phyloP scores from a whole-genome alignment of 2,329 filamentous ascomycete genomes.

The Arthrobotrys entomopaga region DNA sequence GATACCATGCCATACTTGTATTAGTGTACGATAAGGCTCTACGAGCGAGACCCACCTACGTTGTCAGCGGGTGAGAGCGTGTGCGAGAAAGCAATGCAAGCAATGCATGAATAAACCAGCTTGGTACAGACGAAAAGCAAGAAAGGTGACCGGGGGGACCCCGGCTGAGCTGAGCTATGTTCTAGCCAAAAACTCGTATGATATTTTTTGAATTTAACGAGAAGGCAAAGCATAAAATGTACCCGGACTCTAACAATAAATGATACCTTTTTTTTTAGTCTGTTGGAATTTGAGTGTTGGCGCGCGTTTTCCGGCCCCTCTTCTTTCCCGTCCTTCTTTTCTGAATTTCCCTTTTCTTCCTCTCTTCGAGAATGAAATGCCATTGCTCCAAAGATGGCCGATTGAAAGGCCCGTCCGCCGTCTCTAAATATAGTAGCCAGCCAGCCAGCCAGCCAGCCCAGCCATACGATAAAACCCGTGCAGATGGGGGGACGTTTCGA shows the following conservation, averaged over 20 bases:
- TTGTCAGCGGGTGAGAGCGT: not conserved
- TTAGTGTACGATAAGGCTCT: slow-evolving; percentile 39
- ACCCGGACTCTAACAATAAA: no score
- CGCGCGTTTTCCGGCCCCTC: not conserved
- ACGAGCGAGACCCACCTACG: slow-evolving; percentile 3
- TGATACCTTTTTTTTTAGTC: not conserved
- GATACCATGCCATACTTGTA: slow-evolving; percentile 7
- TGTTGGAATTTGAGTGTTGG: slow-evolving; percentile 17
- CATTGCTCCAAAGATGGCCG: no score
- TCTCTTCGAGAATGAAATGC: not conserved
- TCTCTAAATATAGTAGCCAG: not conserved
- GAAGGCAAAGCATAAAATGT: no score
- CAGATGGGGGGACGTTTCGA: no score
- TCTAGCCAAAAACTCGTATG: no score
- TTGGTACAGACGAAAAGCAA: not conserved
- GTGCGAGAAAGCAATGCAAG: not conserved
- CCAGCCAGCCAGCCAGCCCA: not conserved
- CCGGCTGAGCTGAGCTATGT: no score
- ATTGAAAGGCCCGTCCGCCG: not conserved
- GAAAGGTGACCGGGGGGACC: not conserved
- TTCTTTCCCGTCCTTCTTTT: not conserved
- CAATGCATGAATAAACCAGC: not conserved
- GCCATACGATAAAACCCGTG: not conserved
- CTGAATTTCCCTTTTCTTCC: not conserved
- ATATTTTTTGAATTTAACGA: no score